A percentile compares a stretch with the other conserved stretches of the same genome.
These are phyloP conservation scores for Pythium coloratum DNA, from an alignment of 352 stramenopile genomes.

Conservation along the genomic window DNA sequence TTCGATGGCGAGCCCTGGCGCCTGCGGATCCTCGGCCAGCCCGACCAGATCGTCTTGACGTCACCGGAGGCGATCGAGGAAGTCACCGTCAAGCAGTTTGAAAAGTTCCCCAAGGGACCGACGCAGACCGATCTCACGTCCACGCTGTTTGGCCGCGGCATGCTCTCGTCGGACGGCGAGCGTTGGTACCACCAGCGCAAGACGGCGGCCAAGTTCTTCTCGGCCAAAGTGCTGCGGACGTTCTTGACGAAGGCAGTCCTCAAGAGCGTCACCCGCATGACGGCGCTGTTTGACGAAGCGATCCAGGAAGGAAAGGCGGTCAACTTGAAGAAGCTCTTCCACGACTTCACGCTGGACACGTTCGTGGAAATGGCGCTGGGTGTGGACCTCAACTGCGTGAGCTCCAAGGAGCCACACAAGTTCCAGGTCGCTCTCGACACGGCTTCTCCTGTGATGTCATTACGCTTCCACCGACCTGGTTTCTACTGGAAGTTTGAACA, in stretches of 20 bases:
- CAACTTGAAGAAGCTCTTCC: slow-evolving; percentile 35
- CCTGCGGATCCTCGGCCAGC: slow-evolving; percentile 16
- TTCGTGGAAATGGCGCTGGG: slow-evolving; percentile 54
- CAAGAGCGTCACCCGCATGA: background rate
- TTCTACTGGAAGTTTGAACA: slow-evolving; percentile 57
- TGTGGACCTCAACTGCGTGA: slow-evolving; percentile 39
- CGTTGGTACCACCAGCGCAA: slow-evolving; percentile 32
- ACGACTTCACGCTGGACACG: slow-evolving; percentile 49
- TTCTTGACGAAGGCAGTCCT: slow-evolving; percentile 14
- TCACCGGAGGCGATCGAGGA: slow-evolving; percentile 26
- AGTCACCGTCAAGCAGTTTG: slow-evolving; percentile 29
- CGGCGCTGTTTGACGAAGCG: background rate
- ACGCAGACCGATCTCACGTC: slow-evolving; percentile 14
- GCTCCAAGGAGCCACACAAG: slow-evolving; percentile 29
- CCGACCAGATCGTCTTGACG: slow-evolving; percentile 21
- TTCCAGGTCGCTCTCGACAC: slow-evolving; percentile 51
- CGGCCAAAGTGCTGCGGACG: slow-evolving; percentile 23
- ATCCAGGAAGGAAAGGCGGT: background rate
- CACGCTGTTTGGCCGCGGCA: slow-evolving; percentile 22
- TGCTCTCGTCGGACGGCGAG: slow-evolving; percentile 27
- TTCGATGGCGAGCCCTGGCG: slow-evolving; percentile 23
- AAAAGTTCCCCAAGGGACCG: slow-evolving; percentile 29
- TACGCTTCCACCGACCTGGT: slow-evolving; percentile 42
- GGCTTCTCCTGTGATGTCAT: slow-evolving; percentile 29
- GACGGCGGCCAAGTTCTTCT: slow-evolving; percentile 30